Base-by-base conservation (phyloP, 495 filamentous ascomycete species). In the Daldinia childiae region DNA sequence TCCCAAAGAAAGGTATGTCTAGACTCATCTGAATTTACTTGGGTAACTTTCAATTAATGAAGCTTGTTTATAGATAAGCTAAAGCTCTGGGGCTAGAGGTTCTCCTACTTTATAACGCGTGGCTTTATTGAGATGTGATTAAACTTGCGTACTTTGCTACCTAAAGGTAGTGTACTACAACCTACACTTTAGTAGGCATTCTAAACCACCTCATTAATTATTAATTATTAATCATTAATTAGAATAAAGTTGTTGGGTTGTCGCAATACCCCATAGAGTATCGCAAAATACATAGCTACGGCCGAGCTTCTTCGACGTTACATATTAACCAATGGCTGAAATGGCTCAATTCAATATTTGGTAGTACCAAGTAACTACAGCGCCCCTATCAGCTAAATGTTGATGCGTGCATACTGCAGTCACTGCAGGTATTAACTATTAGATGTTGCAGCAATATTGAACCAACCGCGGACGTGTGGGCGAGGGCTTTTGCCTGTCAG, bases 291-390 rank as follows among this genome's bases (percentile, higher is more conserved):
- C 30, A 30, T 29, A 58, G 43, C 56, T 57, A 65, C 68, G 68
- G 68, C 57, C 66, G 62, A 71, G 62, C 62, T 71, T 71, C 62
- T 51, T 36, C 54, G 27, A 55, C 50, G 66, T 69, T 65, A 32
- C 61, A 60, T 45, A 38, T 59, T 50, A 41, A 7, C 21, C 38
- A 17, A 71, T 7, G 62, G 41, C 41, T 57, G 51, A 62, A 66
- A 66, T 61, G 58, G 68, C 26, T 71, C 62, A 62, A 58, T 62
- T 62, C n/a, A 45, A 58, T 17, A n/a, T 24, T 32, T 17, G 59
- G 66, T 69, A 27, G 34, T 8, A 61, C 43, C 41, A 21, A 8
- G 27, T 7, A 27, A 34, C 5, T 56, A 26, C 57, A 36, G 45
- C 38, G 36, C 62, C 6, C 30, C 19, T 41, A 39, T 58, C 48